Evolutionary conservation across 345 rosid genomes (phyloP).

Genomic region (Clausena lansium): DNA sequence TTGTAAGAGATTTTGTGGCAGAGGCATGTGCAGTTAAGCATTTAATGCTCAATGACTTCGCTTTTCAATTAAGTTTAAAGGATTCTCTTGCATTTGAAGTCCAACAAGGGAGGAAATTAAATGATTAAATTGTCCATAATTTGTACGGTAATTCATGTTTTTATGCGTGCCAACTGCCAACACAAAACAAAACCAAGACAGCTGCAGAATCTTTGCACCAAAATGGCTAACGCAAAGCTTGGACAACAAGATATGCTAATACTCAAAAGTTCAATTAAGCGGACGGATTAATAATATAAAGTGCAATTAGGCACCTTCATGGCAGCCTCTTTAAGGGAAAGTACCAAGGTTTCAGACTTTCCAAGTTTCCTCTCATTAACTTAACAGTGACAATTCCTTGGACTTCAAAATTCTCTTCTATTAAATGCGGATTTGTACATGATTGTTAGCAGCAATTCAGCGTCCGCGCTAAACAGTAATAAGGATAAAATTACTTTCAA

Average conservation of each 20-base stretch:
- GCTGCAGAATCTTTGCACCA: neutral
- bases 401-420: too few species aligned
- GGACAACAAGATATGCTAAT: neutral
- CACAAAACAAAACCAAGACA: neutral
- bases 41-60: neutral
- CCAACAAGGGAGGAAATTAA: neutral
- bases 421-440: too few species aligned
- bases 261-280: neutral
- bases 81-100: neutral
- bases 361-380: neutral
- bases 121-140: neutral
- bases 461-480: too few species aligned
- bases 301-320: neutral
- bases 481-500: neutral
- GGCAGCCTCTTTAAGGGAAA: neutral
- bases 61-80: neutral
- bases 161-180: neutral
- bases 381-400: too few species aligned
- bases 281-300: neutral
- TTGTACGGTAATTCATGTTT: neutral
- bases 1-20: neutral
- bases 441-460: too few species aligned
- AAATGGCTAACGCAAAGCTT: slow-evolving; percentile 2
- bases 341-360: neutral
- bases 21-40: neutral